Conservation (phyloP, 2,329 filamentous ascomycete genomes). For the Fusarium tricinctum region DNA sequence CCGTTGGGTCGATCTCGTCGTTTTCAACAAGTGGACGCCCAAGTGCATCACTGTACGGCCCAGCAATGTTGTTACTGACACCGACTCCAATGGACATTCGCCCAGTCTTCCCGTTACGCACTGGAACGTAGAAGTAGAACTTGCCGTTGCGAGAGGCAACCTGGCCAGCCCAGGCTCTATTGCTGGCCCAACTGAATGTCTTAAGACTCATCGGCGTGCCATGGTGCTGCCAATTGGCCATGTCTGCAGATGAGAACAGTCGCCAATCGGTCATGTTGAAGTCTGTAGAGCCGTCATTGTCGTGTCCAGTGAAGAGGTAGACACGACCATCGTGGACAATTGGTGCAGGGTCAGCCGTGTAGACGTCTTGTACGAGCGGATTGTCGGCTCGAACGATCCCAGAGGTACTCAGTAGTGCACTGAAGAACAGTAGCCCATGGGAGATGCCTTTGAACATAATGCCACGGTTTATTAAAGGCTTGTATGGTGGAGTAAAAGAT, state of each 20-base stretch:
- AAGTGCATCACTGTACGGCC: conserved; percentile 55
- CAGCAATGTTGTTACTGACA: conserved; percentile 53
- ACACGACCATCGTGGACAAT: conserved; percentile 55
- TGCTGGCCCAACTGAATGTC: conserved; percentile 55
- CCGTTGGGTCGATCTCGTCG: conserved; percentile 55
- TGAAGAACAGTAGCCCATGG: neutral
- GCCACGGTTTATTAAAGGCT: neutral
- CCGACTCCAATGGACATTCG: conserved; percentile 57
- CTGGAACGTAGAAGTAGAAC: conserved; percentile 57
- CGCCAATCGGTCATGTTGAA: conserved; percentile 58
- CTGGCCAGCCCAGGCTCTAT: conserved; percentile 55
- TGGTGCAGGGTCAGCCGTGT: conserved; percentile 57
- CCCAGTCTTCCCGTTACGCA: conserved; percentile 49
- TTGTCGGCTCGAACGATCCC: conserved; percentile 10
- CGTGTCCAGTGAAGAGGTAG: conserved; percentile 56
- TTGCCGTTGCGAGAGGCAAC: conserved; percentile 53
- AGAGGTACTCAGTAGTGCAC: neutral
- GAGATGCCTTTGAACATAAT: neutral
- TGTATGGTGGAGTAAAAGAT: neutral
- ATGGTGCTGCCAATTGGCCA: conserved; percentile 54
- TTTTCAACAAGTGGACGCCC: conserved; percentile 56
- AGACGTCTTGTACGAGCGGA: conserved; percentile 43
- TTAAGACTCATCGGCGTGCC: conserved; percentile 48
- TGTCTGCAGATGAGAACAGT: conserved; percentile 51
- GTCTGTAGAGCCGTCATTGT: conserved; percentile 52